Percentiles rank a stretch among this genome's conserved stretches.
These are phyloP conservation scores for Coniosporium apollinis DNA, from an alignment of 495 filamentous ascomycete species.

Conservation along the genomic window DNA sequence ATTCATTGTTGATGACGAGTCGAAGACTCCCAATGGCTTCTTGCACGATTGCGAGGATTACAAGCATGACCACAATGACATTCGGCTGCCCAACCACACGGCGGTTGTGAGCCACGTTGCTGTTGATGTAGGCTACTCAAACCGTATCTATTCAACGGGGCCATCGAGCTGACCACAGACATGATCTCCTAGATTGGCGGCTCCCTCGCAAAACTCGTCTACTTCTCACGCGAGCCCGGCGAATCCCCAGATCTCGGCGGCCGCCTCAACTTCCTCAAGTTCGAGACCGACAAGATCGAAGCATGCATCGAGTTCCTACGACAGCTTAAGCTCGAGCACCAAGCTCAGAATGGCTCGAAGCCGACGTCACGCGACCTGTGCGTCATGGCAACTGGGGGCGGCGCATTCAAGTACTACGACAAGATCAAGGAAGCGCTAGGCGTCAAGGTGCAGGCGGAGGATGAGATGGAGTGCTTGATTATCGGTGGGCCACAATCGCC, in stretches of 20 bases:
- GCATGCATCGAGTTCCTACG: conserved; percentile 82
- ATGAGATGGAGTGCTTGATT: conserved; percentile 98
- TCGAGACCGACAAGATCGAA: conserved; percentile 86
- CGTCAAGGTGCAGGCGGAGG: conserved; percentile 77
- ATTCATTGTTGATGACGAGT: conserved; percentile 79
- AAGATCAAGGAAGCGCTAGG: conserved; percentile 63
- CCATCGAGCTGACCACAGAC: no score
- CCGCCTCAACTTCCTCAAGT: conserved; percentile 82
- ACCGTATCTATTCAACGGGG: no score
- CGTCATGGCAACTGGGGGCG: conserved; percentile 89
- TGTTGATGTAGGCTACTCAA: conserved; percentile 54
- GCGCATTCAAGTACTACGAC: conserved; percentile 91
- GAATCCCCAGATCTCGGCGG: conserved; percentile 68
- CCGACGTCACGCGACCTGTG: conserved; percentile 53
- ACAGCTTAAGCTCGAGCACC: conserved; percentile 61
- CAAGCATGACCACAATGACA: conserved; percentile 72
- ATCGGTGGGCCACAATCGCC: conserved; percentile 48
- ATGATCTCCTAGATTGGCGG: conserved; percentile 66
- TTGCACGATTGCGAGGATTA: conserved; percentile 38
- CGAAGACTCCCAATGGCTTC: conserved; percentile 27
- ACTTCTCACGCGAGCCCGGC: conserved; percentile 81
- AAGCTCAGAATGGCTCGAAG: conserved; percentile 48
- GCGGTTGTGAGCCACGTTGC: conserved; percentile 89
- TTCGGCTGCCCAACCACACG: conserved; percentile 88
- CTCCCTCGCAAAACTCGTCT: conserved; percentile 87